phyloP scores from a whole-genome alignment of 2,329 filamentous ascomycete species.

The Ilyonectria mors-panacis region DNA sequence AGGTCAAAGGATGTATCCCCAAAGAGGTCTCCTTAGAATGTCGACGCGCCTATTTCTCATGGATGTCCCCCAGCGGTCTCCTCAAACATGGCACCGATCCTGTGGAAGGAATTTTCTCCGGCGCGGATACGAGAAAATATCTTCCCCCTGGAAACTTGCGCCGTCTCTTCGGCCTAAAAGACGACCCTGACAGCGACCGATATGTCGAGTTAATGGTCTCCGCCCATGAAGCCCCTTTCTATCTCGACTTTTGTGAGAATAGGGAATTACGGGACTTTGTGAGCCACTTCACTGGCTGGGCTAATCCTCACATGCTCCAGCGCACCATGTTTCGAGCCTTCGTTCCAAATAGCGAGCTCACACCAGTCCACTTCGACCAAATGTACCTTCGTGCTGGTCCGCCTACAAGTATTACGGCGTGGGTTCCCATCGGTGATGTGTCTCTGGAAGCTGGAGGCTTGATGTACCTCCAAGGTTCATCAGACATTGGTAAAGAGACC shows the following conservation, averaged over 20 bases:
- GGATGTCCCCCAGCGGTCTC: constrained; percentile 29
- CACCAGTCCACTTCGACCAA: constrained; percentile 27
- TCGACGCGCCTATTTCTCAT: constrained; percentile 25
- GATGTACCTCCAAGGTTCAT: constrained; percentile 28
- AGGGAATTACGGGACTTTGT: constrained; percentile 19
- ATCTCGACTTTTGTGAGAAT: constrained; percentile 25
- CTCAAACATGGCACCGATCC: constrained; percentile 20
- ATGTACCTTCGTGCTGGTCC: constrained; percentile 25
- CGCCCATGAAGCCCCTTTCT: constrained; percentile 22
- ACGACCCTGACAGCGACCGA: constrained; percentile 19
- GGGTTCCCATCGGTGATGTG: constrained; percentile 21
- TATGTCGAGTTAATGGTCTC: constrained; percentile 20
- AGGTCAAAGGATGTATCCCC: constrained; percentile 24
- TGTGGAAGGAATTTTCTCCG: constrained; percentile 18
- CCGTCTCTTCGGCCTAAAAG: constrained; percentile 20
- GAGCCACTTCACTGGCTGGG: constrained; percentile 27
- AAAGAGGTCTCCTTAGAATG: constrained; percentile 26
- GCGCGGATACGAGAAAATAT: constrained; percentile 12
- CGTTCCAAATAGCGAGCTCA: constrained; percentile 18
- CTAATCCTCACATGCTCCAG: constrained; percentile 33
- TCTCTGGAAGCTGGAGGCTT: constrained; percentile 21
- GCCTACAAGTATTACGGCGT: constrained; percentile 21
- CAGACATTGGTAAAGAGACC: constrained; percentile 30
- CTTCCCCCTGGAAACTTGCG: constrained; percentile 19
- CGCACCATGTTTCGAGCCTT: constrained; percentile 26